Evolutionary conservation across 495 filamentous ascomycete genomes (phyloP).

Genomic region (Penicillium chermesinum): DNA sequence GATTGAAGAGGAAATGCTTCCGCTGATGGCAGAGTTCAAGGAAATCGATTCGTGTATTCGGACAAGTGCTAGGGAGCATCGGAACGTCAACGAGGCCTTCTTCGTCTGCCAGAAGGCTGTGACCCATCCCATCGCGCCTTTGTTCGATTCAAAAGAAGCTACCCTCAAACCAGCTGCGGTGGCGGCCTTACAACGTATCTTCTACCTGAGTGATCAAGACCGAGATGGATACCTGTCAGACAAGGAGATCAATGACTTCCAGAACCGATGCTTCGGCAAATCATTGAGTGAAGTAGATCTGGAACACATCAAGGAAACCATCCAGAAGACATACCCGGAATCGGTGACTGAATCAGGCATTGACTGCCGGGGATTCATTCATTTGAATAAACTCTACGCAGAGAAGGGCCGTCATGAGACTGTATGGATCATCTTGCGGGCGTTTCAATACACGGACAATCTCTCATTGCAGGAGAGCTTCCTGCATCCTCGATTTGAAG

Average conservation of each 20-base stretch:
- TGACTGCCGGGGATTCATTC: constrained; percentile 73
- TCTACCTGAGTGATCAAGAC: constrained; percentile 93
- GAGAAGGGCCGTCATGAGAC: constrained; percentile 98
- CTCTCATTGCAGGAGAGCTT: constrained; percentile 84
- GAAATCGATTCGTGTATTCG: constrained; percentile 98
- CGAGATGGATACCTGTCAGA: constrained; percentile 93
- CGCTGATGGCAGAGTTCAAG: constrained; percentile 97
- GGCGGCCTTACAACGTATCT: constrained; percentile 79
- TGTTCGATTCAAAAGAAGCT: constrained; percentile 92
- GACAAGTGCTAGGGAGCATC: constrained; percentile 88
- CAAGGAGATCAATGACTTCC: constrained; percentile 83
- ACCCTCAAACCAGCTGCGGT: constrained; percentile 83
- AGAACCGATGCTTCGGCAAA: constrained; percentile 86
- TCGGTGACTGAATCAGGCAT: constrained; percentile 68
- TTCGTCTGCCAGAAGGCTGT: constrained; percentile 98
- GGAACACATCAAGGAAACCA: constrained; percentile 79
- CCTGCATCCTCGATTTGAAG: constrained; percentile 89
- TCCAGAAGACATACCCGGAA: constrained; percentile 60
- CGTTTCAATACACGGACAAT: constrained; percentile 94
- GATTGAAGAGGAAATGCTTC: constrained; percentile 94
- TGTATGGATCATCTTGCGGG: constrained; percentile 92
- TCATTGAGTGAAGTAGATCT: constrained; percentile 72
- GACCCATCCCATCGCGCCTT: constrained; percentile 90
- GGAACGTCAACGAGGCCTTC: constrained; percentile 95
- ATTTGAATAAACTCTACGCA: constrained; percentile 90